Evolutionary conservation across 129 eudicot species (phyloP).

Genomic region (Lactuca saligna): DNA sequence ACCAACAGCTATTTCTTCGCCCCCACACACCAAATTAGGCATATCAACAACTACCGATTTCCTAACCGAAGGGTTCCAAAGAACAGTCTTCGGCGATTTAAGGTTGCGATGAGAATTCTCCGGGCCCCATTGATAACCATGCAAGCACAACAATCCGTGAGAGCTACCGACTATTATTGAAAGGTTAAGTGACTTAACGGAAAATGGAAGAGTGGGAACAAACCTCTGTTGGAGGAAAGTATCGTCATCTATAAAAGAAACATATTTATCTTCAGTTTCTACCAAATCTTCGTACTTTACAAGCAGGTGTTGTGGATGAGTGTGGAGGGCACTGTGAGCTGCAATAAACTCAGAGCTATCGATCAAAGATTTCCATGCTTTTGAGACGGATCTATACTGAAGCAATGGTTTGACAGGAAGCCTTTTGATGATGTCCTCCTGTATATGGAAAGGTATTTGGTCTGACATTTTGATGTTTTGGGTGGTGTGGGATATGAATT

Average conservation of each 20-base stretch:
- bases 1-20: neutral
- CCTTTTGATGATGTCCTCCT: neutral
- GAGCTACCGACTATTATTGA: neutral
- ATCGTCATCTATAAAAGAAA: neutral
- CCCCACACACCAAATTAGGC: neutral
- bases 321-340: neutral
- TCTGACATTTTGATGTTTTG: neutral
- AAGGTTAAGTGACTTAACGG: neutral
- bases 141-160: neutral
- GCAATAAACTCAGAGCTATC: slow-evolving; percentile 4
- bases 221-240: neutral
- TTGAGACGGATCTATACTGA: neutral
- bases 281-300: neutral
- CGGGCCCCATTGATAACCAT: neutral
- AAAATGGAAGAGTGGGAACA: neutral
- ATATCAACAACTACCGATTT: neutral
- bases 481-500: neutral
- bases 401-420: neutral
- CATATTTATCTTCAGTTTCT: neutral
- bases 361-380: neutral
- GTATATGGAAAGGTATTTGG: neutral
- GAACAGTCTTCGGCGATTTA: neutral
- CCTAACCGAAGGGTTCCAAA: slow-evolving; percentile 4
- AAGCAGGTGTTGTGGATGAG: neutral
- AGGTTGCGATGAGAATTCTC: neutral